Base-by-base conservation (phyloP, 1,284 basidiomycete genomes). In the Leccinum subspadiceum region DNA sequence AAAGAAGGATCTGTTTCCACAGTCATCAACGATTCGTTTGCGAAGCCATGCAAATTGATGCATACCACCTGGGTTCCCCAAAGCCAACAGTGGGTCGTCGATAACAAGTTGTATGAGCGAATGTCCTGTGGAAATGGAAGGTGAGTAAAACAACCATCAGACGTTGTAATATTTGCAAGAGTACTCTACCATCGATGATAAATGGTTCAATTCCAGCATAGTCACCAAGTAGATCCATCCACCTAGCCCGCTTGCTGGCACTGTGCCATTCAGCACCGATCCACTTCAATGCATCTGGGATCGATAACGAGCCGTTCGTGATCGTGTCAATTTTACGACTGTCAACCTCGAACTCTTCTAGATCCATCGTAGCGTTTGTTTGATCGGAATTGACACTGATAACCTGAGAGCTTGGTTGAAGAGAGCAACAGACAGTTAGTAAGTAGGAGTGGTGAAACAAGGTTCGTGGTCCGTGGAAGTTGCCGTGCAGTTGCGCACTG, bases 181-280 rank as follows among this genome's bases (percentile, higher is more conserved):
- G 59, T 63, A 49, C 55, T 46, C 12, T 65, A 84, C 87, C 87
- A 69, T 89, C 85, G 57, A 89, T 75, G 29, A 88, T 68, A 66
- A 90, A 90, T n/a, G 79, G 77, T 66, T 89, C 87, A 37, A 70
- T 78, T 1, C 87, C 87, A 33, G 84, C 87, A 67, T 86, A 89
- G 68, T 89, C 87, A 12, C 86, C 86, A 31, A 89, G 72, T 3
- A 89, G 75, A 67, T 89, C 86, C 85, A 89, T 87, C 81, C 84
- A 85, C 65, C 84, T 68, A 4, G 79, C 80, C 17, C 73, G 64
- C 60, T 76, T 74, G 59, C 71, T 73, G 12, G 75, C 69, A 15
- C 64, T 66, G 60, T 77, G 81, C 79, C 79, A 82, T n/a, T 58
- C 55, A 29, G 62, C 59, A 62, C 81, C 78, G 7, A 78, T 59